These are phyloP conservation scores for Leptographium galeiforme DNA, from an alignment of 2,329 filamentous ascomycete genomes.

Conservation along the genomic window DNA sequence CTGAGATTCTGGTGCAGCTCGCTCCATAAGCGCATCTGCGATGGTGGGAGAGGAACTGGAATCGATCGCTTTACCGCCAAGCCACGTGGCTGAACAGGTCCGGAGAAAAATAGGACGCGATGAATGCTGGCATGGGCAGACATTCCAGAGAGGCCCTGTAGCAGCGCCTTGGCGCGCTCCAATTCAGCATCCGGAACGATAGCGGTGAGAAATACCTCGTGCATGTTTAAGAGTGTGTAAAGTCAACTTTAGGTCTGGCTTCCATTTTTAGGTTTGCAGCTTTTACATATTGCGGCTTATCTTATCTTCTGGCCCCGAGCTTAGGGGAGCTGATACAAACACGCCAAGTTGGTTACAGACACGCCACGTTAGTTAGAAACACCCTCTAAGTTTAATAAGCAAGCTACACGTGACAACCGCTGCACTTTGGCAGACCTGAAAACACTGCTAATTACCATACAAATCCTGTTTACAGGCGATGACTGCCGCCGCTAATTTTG, in stretches of 20 bases:
- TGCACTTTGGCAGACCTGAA: too few relatives aligned
- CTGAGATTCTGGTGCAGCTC: constrained; percentile 40
- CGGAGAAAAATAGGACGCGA: constrained; percentile 40
- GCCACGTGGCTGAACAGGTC: constrained; percentile 28
- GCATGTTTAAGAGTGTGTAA: constrained; percentile 24
- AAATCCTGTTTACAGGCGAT: too few relatives aligned
- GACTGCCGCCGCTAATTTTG: too few relatives aligned
- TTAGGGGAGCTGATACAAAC: too few relatives aligned
- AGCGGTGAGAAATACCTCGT: constrained; percentile 46
- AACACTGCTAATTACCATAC: too few relatives aligned
- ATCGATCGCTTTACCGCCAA: constrained; percentile 26
- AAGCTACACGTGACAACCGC: too few relatives aligned
- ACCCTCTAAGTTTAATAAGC: too few relatives aligned
- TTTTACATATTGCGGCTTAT: too few relatives aligned
- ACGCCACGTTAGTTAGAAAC: too few relatives aligned
- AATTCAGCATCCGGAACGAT: constrained; percentile 40
- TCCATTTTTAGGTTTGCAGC: background rate
- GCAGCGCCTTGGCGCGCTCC: constrained; percentile 33
- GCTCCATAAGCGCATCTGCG: constrained; percentile 28
- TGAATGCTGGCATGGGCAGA: constrained; percentile 33
- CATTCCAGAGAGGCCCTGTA: constrained; percentile 46
- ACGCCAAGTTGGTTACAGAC: too few relatives aligned
- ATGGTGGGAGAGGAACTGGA: constrained; percentile 19
- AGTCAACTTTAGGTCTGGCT: background rate
- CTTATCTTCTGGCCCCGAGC: too few relatives aligned